These are phyloP conservation scores for Mimosa pudica DNA, from an alignment of 306 rosid species.

Conservation along the genomic window DNA sequence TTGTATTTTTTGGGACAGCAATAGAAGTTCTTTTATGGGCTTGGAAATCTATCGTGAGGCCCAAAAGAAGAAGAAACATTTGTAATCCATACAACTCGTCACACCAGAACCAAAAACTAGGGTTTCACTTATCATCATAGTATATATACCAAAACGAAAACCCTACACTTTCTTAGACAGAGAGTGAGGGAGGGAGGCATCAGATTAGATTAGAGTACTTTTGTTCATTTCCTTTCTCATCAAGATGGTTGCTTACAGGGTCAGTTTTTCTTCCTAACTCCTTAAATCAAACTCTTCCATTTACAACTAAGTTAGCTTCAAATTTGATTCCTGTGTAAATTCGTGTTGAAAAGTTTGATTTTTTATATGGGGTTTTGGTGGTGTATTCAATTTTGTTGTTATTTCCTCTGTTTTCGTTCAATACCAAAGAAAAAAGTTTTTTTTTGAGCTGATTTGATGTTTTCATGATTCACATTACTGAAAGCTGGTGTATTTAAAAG, in stretches of 20 bases:
- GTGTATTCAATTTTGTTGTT: too few species aligned
- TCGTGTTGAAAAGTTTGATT: too few species aligned
- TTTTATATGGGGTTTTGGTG: too few species aligned
- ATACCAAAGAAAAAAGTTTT: too few species aligned
- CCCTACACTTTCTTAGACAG: slow-evolving; percentile 25
- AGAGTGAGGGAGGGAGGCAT: slow-evolving; percentile 20
- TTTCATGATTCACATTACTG: too few species aligned
- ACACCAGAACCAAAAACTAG: slow-evolving; percentile 16
- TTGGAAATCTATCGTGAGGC: not conserved
- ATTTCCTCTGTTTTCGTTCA: too few species aligned
- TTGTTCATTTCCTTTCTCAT: slow-evolving; percentile 15
- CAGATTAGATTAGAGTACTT: not conserved
- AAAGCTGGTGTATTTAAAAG: too few species aligned
- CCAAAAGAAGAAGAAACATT: not conserved
- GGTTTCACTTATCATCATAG: slow-evolving; percentile 29
- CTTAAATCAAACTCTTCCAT: not conserved
- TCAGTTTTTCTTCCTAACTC: slow-evolving; percentile 9
- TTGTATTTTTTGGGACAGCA: not conserved
- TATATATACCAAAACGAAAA: slow-evolving; percentile 39
- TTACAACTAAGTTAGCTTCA: not conserved
- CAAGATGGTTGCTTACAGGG: slow-evolving; percentile 73
- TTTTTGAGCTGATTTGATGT: too few species aligned
- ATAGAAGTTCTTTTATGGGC: not conserved
- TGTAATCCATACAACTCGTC: not conserved
- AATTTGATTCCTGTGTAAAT: not conserved